Base-by-base conservation (phyloP, 805 yeast species). In the Zygosaccharomyces pseudorouxii region DNA sequence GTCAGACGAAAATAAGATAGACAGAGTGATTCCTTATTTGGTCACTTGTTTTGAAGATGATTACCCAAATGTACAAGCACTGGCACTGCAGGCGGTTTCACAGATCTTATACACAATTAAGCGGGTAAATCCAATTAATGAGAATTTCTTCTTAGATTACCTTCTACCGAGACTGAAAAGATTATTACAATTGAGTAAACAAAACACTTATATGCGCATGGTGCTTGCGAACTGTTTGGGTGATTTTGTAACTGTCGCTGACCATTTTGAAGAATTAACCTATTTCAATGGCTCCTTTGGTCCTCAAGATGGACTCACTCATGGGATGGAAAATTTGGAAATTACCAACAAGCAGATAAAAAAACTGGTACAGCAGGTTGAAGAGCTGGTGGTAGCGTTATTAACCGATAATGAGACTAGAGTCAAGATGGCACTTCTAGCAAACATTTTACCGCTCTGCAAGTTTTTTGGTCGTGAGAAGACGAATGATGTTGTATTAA, bases 401-500 rank as follows among this genome's bases (percentile, higher is more conserved):
- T 69, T 93, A 40, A 86, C 95, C 0, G 97, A 89, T 60, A 69
- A 73, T 4, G 80, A 77, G 47, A 65, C 84, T 0, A 70, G 72
- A 43, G 96, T 90, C 0, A 80, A 85, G 50, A 76, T 86, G 33
- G 76, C 93, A 0, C 67, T 93, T 7, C 70, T 93, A 41, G 69
- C 75, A 38, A 80, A 86, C 51, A 83, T 90, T n/a, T 70, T 85
- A 6, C 86, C 89, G 0, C 65, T 93, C 3, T 88, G 97, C 57
- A 73, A 82, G 8, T 86, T 85, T 50, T 82, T 93, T 61, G 97
- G 97, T 0, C 81, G 84, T 47, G 95, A 88, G 47, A 86, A 82
- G 55, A 85, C 97, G 0, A 90, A 87, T 60, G 98, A 93, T 62
- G 73, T 93, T 36, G 81, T 93, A 19, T 68, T 93, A 41, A 89